phyloP scores from a whole-genome alignment of 768 basidiomycete genomes.

The Trametes gibbosa region DNA sequence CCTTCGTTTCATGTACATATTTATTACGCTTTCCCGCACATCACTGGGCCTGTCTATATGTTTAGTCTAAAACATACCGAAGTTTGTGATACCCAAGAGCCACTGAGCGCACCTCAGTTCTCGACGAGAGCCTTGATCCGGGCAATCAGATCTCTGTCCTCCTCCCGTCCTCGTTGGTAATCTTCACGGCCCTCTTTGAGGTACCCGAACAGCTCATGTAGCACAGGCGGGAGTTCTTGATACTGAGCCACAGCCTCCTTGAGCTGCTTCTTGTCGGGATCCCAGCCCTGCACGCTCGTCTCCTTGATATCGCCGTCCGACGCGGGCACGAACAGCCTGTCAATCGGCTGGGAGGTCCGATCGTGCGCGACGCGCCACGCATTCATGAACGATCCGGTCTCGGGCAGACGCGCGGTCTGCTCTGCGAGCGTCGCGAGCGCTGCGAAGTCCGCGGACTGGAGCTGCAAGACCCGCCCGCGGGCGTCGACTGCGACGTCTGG shows the following conservation, averaged over 20 bases:
- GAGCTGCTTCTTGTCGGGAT: conserved; percentile 16
- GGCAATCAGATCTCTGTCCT: conserved; percentile 11
- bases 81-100: not conserved
- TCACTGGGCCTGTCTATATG: not conserved
- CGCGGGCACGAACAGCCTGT: conserved; percentile 19
- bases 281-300: conserved; percentile 26
- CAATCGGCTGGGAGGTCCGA: conserved; percentile 20
- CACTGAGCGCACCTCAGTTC: not conserved
- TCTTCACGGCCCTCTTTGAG: conserved; percentile 16
- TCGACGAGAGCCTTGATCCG: conserved; percentile 15
- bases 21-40: conserved; percentile 33
- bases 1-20: not conserved
- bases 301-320: conserved; percentile 7
- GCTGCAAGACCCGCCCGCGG: conserved; percentile 14
- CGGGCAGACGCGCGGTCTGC: conserved; percentile 12
- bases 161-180: conserved; percentile 11
- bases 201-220: conserved; percentile 22
- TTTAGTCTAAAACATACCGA: not conserved
- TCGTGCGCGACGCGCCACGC: conserved; percentile 22
- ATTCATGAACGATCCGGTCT: conserved; percentile 23
- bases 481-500: conserved; percentile 27
- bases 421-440: conserved; percentile 16
- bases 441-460: conserved; percentile 15
- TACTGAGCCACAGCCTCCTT: conserved; percentile 17
- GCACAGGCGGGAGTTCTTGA: conserved; percentile 15